These are phyloP conservation scores for Syzygium malaccense DNA, from an alignment of 441 rosid species.

Conservation along the genomic window DNA sequence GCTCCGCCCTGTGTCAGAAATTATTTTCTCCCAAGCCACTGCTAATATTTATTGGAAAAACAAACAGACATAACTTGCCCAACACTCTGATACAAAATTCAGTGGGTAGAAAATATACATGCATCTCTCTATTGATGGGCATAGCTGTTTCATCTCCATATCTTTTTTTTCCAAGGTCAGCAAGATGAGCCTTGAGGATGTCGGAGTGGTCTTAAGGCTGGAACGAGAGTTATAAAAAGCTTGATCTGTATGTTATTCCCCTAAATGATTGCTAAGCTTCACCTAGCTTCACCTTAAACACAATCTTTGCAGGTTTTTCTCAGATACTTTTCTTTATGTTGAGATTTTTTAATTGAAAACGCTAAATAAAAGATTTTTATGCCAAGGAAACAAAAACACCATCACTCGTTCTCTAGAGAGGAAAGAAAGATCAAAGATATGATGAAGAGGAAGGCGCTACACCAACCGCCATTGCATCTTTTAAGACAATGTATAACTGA, in stretches of 20 bases:
- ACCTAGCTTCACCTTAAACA: neutral
- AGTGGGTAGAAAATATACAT: neutral
- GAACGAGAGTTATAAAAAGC: neutral
- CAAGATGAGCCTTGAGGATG: neutral
- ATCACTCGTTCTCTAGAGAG: neutral
- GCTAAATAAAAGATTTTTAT: neutral
- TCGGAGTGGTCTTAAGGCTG: neutral
- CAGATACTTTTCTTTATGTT: neutral
- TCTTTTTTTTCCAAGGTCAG: neutral
- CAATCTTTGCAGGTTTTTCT: neutral
- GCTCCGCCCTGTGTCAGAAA: neutral
- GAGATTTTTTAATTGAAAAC: neutral
- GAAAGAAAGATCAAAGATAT: neutral
- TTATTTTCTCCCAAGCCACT: neutral
- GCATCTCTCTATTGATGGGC: neutral
- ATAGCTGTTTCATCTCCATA: neutral
- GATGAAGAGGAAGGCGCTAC: neutral
- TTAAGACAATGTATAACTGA: neutral
- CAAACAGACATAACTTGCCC: neutral
- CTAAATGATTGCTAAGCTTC: neutral
- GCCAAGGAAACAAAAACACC: neutral
- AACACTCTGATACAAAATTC: neutral
- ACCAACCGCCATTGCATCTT: neutral
- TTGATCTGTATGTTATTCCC: neutral
- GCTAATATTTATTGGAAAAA: neutral